Evolutionary conservation across 176 grass and related monocot genomes (phyloP).

Genomic region (Stipa capillata): DNA sequence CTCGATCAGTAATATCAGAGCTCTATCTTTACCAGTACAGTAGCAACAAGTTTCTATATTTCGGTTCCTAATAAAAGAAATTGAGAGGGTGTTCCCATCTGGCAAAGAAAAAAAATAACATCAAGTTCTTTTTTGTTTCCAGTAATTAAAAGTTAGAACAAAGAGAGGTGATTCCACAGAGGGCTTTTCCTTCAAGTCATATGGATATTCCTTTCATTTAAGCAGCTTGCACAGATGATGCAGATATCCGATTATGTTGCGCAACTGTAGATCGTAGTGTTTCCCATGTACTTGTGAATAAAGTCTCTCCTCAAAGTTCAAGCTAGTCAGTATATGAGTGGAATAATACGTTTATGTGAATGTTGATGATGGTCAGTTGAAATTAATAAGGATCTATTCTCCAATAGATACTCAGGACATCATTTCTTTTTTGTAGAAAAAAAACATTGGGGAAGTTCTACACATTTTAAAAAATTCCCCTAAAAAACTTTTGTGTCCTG

Average conservation of each 20-base stretch:
- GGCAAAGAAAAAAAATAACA: no score
- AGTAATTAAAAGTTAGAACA: neutral
- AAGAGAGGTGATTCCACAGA: neutral
- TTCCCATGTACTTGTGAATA: neutral
- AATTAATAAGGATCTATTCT: neutral
- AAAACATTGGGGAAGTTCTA: neutral
- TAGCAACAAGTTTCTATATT: no score
- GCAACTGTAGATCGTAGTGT: neutral
- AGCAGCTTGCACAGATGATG: neutral
- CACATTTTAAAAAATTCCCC: no score
- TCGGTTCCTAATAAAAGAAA: no score
- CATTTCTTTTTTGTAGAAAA: neutral
- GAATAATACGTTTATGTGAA: neutral
- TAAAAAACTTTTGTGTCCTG: neutral
- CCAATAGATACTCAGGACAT: neutral
- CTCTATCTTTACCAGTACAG: no score
- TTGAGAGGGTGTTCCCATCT: no score
- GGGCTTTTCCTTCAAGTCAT: neutral
- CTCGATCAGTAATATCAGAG: no score
- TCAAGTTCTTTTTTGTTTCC: neutral
- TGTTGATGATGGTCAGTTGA: neutral
- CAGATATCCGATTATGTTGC: no score
- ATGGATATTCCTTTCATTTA: neutral
- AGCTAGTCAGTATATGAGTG: neutral
- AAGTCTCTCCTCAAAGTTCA: neutral